These are phyloP conservation scores for Trichoderma sp. DNA, from an alignment of 2,329 filamentous ascomycete genomes.

Conservation along the genomic window DNA sequence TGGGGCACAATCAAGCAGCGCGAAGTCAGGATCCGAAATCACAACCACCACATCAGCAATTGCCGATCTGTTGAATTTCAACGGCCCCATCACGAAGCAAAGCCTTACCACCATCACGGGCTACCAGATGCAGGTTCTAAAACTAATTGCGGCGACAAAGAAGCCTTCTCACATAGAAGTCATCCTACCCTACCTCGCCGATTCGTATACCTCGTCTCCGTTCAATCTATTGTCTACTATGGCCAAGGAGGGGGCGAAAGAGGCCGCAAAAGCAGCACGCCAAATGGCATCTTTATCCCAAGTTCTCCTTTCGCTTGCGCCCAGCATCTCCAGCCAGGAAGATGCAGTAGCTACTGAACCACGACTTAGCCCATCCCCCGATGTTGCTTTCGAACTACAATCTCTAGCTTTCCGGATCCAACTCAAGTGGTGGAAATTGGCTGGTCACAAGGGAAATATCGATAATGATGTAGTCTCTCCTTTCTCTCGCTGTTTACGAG, in stretches of 20 bases:
- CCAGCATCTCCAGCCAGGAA: constrained; percentile 64
- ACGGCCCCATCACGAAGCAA: constrained; percentile 43
- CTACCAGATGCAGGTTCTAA: constrained; percentile 65
- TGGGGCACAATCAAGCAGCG: constrained; percentile 35
- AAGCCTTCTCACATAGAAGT: constrained; percentile 62
- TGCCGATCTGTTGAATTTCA: constrained; percentile 64
- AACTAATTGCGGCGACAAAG: constrained; percentile 61
- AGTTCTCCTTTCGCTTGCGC: constrained; percentile 64
- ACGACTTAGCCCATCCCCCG: constrained; percentile 57
- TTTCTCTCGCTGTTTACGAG: constrained; percentile 61
- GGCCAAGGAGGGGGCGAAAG: constrained; percentile 44
- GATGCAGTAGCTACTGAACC: constrained; percentile 58
- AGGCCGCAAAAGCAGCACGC: constrained; percentile 59
- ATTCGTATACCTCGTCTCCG: constrained; percentile 57
- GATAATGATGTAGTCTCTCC: constrained; percentile 68
- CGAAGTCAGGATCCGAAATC: constrained; percentile 33
- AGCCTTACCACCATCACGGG: constrained; percentile 59
- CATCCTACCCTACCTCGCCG: constrained; percentile 55
- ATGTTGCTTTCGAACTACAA: constrained; percentile 63
- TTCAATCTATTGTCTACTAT: constrained; percentile 55
- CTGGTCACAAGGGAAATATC: constrained; percentile 58
- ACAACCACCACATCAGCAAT: constrained; percentile 40
- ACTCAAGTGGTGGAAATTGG: constrained; percentile 66
- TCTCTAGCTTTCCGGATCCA: constrained; percentile 62
- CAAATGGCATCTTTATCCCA: constrained; percentile 69